Evolutionary conservation across 1,284 basidiomycete genomes (phyloP).

Genomic region (Mycena citricolor): DNA sequence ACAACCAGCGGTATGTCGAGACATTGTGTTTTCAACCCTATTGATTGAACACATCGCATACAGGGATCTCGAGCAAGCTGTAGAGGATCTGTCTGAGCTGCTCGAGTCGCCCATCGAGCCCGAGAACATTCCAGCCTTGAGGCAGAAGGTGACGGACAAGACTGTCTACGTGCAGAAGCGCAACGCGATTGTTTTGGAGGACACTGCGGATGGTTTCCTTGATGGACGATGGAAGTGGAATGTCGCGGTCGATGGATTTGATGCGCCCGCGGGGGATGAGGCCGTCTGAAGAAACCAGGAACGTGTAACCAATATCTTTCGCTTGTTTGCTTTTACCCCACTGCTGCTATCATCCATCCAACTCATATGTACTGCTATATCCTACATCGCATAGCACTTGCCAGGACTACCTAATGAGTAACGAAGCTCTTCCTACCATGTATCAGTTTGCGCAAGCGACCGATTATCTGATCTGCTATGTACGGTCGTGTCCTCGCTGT

Average conservation of each 20-base stretch:
- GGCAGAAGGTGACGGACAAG: conserved; percentile 94
- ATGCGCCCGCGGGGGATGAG: conserved; percentile 35
- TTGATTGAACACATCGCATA: conserved; percentile 6
- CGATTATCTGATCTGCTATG: no score
- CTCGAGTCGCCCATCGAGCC: conserved; percentile 89
- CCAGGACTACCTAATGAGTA: no score
- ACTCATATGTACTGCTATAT: no score
- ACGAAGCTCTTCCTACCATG: no score
- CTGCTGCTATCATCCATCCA: no score
- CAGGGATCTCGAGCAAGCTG: conserved; percentile 91
- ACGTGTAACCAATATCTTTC: no score
- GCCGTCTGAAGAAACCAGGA: no score
- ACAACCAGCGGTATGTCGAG: conserved; percentile 81
- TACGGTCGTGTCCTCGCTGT: no score
- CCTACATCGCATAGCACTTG: no score
- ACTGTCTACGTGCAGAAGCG: conserved; percentile 97
- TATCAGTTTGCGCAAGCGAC: no score
- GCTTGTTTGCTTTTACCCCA: no score
- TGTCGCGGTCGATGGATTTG: conserved; percentile 62
- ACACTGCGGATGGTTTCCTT: conserved; percentile 88
- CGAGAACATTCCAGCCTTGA: conserved; percentile 77
- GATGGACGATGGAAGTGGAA: conserved; percentile 87
- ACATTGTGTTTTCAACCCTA: background rate
- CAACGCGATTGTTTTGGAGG: conserved; percentile 92
- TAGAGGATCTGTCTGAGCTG: conserved; percentile 92